Evolutionary conservation across 78 protist species (phyloP).

Genomic region (Dictyostelium brefeldianum): DNA sequence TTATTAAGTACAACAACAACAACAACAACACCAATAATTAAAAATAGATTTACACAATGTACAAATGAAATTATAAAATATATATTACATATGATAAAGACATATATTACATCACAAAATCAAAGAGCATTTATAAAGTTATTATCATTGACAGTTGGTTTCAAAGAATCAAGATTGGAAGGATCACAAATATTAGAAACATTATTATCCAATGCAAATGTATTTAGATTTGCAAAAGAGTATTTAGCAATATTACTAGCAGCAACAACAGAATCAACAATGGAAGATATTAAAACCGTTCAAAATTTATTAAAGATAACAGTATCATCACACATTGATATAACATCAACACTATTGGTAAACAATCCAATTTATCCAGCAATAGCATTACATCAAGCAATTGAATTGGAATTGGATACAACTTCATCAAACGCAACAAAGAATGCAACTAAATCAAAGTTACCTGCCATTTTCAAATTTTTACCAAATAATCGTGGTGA

Average conservation of each 20-base stretch:
- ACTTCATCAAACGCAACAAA: not conserved
- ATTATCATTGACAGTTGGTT: constrained; percentile 63
- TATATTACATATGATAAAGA: constrained; percentile 26
- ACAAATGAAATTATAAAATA: constrained; percentile 46
- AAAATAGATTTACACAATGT: constrained; percentile 38
- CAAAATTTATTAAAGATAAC: constrained; percentile 47
- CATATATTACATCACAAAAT: constrained; percentile 7
- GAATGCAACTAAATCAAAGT: constrained; percentile 24
- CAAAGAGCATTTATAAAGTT: constrained; percentile 45
- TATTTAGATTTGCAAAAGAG: constrained; percentile 65
- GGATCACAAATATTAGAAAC: constrained; percentile 57
- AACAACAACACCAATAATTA: not conserved
- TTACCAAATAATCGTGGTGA: constrained; percentile 37
- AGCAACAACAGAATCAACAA: constrained; percentile 14
- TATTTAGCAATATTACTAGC: constrained; percentile 1
- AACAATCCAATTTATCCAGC: constrained; percentile 54
- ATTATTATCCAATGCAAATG: constrained; percentile 39
- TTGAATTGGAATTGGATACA: constrained; percentile 44
- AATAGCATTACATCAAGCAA: constrained; percentile 55
- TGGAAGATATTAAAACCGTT: constrained; percentile 44
- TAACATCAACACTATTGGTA: constrained; percentile 25
- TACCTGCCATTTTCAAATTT: constrained; percentile 13
- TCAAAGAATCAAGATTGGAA: constrained; percentile 70
- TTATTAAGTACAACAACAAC: not conserved
- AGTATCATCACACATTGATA: constrained; percentile 36